phyloP scores from a whole-genome alignment of 148 eudicot species.

The Pharnaceum exiguum region DNA sequence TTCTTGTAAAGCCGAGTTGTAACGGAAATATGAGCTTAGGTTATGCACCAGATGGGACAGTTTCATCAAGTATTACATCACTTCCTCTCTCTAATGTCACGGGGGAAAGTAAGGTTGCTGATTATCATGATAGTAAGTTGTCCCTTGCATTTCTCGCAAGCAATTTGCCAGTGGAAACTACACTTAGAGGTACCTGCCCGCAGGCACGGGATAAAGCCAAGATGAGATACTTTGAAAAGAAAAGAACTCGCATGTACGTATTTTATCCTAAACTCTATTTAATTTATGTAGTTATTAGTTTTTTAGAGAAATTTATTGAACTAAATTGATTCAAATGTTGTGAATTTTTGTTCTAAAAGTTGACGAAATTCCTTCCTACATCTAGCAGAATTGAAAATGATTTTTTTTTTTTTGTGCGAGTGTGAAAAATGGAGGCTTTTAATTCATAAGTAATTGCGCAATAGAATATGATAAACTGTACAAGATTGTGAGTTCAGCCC shows the following conservation, averaged over 20 bases:
- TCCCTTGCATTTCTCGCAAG: slow-evolving; percentile 37
- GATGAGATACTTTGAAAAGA: slow-evolving; percentile 68
- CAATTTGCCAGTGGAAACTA: slow-evolving; percentile 50
- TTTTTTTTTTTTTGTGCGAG: too few relatives aligned
- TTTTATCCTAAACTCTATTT: background rate
- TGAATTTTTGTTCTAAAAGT: too few relatives aligned
- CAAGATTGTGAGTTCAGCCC: too few relatives aligned
- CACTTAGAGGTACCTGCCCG: slow-evolving; percentile 35
- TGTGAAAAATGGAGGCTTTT: too few relatives aligned
- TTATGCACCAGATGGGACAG: slow-evolving; percentile 20
- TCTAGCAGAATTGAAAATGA: too few relatives aligned
- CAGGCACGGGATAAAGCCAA: slow-evolving; percentile 60
- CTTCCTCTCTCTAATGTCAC: slow-evolving; percentile 42
- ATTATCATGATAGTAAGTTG: slow-evolving; percentile 54
- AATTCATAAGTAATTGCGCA: too few relatives aligned
- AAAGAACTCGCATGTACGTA: slow-evolving; percentile 57
- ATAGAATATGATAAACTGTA: too few relatives aligned
- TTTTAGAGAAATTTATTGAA: background rate
- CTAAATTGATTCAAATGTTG: too few relatives aligned
- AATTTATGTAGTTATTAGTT: background rate
- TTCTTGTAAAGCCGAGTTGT: slow-evolving; percentile 35
- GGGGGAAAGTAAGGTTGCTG: slow-evolving; percentile 43
- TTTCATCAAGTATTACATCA: slow-evolving; percentile 28
- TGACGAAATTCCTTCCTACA: too few relatives aligned
- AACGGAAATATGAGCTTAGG: slow-evolving; percentile 20